phyloP scores from a whole-genome alignment of 2,329 filamentous ascomycete species.

The Trichoderma sp. region DNA sequence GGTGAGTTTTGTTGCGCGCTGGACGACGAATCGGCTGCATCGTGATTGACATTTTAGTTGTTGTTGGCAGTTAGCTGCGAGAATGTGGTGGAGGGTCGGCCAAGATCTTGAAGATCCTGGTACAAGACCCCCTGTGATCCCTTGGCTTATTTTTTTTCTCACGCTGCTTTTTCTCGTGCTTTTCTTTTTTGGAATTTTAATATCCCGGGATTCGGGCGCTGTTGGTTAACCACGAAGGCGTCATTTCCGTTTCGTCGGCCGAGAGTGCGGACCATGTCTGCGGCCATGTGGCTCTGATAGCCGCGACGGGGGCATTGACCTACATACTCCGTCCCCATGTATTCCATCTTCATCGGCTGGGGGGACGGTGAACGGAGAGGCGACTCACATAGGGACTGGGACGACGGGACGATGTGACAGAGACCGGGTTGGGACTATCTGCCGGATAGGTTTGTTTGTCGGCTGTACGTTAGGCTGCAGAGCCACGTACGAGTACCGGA shows the following conservation, averaged over 20 bases:
- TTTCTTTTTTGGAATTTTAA: background rate
- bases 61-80: background rate
- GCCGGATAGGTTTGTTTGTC: background rate
- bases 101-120: constrained; percentile 16
- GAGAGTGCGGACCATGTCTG: background rate
- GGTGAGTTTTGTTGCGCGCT: background rate
- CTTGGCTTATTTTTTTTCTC: background rate
- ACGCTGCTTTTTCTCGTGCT: background rate
- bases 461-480: background rate
- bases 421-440: background rate
- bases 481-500: background rate
- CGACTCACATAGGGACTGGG: background rate
- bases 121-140: background rate
- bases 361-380: background rate
- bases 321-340: background rate
- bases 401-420: background rate
- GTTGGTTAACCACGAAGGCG: background rate
- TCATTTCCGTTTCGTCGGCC: background rate
- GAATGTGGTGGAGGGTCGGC: background rate
- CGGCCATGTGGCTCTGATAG: background rate
- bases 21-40: background rate
- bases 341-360: background rate
- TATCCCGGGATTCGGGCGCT: background rate
- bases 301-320: background rate
- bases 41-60: background rate